These are phyloP conservation scores for Penicillium egyptiacum DNA, from an alignment of 495 filamentous ascomycete genomes.

Conservation along the genomic window DNA sequence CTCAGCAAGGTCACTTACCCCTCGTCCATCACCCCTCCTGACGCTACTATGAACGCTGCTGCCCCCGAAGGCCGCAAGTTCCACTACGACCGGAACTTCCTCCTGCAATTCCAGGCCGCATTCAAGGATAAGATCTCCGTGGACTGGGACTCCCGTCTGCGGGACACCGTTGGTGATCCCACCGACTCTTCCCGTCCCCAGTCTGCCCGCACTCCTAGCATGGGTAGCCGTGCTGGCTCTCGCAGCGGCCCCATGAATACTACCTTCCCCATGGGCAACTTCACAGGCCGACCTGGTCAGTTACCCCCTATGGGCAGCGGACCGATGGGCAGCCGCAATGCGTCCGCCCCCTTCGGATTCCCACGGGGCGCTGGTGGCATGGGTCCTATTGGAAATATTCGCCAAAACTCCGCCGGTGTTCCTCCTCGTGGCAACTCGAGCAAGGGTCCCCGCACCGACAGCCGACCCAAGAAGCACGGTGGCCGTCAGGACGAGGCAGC, in stretches of 20 bases:
- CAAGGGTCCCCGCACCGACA: slow-evolving; percentile 33
- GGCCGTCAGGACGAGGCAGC: slow-evolving; percentile 59
- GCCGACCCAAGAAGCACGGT: slow-evolving; percentile 50
- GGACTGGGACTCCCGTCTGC: slow-evolving; percentile 85
- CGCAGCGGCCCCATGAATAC: slow-evolving; percentile 62
- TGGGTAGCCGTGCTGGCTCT: slow-evolving; percentile 48
- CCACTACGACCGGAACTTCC: slow-evolving; percentile 92
- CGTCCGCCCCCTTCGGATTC: slow-evolving; percentile 5
- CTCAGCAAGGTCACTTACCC: slow-evolving; percentile 73
- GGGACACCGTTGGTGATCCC: slow-evolving; percentile 77
- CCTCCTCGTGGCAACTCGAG: slow-evolving; percentile 34
- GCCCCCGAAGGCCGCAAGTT: slow-evolving; percentile 77
- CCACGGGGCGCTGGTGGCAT: slow-evolving; percentile 21
- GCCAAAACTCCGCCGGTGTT: slow-evolving; percentile 25
- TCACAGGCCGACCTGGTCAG: slow-evolving; percentile 9
- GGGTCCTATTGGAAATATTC: slow-evolving; percentile 51
- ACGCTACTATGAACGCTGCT: slow-evolving; percentile 79
- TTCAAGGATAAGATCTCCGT: slow-evolving; percentile 94
- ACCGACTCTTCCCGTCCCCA: slow-evolving; percentile 66
- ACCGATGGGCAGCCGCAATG: neutral
- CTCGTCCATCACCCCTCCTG: slow-evolving; percentile 75
- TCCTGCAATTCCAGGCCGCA: slow-evolving; percentile 92
- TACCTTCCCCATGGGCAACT: slow-evolving; percentile 44
- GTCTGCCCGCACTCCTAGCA: slow-evolving; percentile 66
- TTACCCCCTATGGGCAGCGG: slow-evolving; percentile 8